Conservation (phyloP, 225 moss, liverwort and hornwort species). For the Sphagnum contortum region DNA sequence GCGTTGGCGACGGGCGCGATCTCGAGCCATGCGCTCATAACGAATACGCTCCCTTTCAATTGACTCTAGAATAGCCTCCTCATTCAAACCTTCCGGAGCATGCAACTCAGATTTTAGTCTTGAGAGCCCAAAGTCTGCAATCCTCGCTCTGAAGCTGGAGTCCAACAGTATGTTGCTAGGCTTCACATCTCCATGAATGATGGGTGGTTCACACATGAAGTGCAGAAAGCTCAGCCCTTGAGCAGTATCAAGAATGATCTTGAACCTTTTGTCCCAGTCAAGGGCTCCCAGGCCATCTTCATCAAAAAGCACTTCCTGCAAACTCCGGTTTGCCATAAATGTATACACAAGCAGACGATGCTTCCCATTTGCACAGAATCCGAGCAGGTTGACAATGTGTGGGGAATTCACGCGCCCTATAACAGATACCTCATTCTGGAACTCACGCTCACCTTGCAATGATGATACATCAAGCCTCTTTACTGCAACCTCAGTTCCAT, state of each 20-base stretch:
- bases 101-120: conserved; percentile 67
- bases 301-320: conserved; percentile 93
- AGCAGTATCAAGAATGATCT: conserved; percentile 75
- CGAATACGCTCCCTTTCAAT: conserved; percentile 80
- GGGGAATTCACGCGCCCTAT: conserved; percentile 74
- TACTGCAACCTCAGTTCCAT: conserved; percentile 72
- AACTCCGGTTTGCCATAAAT: conserved; percentile 85
- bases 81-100: conserved; percentile 31
- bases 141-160: conserved; percentile 65
- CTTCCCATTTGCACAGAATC: conserved; percentile 78
- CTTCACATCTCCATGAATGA: conserved; percentile 95
- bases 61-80: conserved; percentile 62
- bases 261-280: conserved; percentile 75
- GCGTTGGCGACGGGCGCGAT: conserved; percentile 55
- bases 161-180: conserved; percentile 85
- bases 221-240: conserved; percentile 76
- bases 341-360: conserved; percentile 85
- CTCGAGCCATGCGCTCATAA: conserved; percentile 63
- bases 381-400: conserved; percentile 76
- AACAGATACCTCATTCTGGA: conserved; percentile 89
- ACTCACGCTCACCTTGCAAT: conserved; percentile 86
- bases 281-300: conserved; percentile 64
- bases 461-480: conserved; percentile 83
- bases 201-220: conserved; percentile 78
- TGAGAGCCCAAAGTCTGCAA: conserved; percentile 93